A percentile compares a stretch with the other conserved stretches of the same genome.
These are phyloP conservation scores for Ramularia endophylla DNA, from an alignment of 2,329 filamentous ascomycete genomes.

Conservation along the genomic window DNA sequence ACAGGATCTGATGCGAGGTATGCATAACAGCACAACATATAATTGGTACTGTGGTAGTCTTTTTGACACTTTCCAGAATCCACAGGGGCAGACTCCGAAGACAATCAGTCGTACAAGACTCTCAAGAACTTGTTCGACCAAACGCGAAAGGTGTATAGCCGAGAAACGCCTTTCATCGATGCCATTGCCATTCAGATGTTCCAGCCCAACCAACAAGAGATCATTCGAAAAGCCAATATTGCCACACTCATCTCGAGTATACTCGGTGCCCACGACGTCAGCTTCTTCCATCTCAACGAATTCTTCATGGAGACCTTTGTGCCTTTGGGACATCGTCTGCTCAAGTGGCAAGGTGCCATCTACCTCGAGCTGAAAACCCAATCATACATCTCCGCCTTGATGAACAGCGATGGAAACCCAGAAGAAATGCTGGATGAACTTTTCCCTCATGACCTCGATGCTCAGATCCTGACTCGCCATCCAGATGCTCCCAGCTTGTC, in stretches of 20 bases:
- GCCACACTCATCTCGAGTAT: conserved; percentile 60
- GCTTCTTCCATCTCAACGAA: conserved; percentile 58
- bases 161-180: conserved; percentile 48
- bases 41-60: too few species aligned
- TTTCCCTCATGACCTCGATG: conserved; percentile 53
- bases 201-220: conserved; percentile 46
- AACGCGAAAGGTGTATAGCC: conserved; percentile 55
- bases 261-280: conserved; percentile 56
- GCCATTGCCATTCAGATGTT: conserved; percentile 34
- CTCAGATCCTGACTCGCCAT: conserved; percentile 49
- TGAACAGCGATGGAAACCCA: conserved; percentile 49
- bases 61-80: background rate
- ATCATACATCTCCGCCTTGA: conserved; percentile 57
- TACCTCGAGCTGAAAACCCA: conserved; percentile 63
- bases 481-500: conserved; percentile 49
- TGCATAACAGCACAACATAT: background rate
- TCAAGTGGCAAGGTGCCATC: conserved; percentile 55
- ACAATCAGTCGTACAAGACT: conserved; percentile 55
- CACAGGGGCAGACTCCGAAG: conserved; percentile 20
- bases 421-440: conserved; percentile 54
- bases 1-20: conserved; percentile 48
- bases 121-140: conserved; percentile 59
- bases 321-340: conserved; percentile 50
- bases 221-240: conserved; percentile 58
- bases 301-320: conserved; percentile 60